Percentiles rank a stretch among this genome's conserved stretches.
Conservation (phyloP, 352 stramenopile species). For the Phytopythium boreale region DNA sequence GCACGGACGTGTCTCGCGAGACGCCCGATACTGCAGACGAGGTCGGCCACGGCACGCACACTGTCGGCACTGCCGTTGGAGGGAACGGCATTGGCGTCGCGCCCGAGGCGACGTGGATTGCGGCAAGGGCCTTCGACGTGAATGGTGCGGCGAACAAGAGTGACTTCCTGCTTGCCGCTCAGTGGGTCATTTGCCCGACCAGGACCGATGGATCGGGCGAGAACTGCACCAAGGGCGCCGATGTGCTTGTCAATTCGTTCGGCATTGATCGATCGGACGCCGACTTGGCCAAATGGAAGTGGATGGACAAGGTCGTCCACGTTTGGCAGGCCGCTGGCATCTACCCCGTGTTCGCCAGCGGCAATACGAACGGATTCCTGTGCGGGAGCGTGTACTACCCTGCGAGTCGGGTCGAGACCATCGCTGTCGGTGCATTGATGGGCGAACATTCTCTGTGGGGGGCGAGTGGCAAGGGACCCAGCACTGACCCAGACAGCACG, state of each 20-base stretch:
- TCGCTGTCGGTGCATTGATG: conserved; percentile 63
- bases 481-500: conserved; percentile 21
- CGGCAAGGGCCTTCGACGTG: conserved; percentile 60
- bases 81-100: conserved; percentile 52
- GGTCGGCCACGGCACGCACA: conserved; percentile 72
- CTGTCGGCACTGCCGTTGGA: conserved; percentile 57
- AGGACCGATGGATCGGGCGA: conserved; percentile 35
- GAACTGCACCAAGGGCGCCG: conserved; percentile 54
- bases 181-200: conserved; percentile 71
- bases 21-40: conserved; percentile 61
- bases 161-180: conserved; percentile 58
- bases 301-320: conserved; percentile 52
- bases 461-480: conserved; percentile 66
- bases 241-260: conserved; percentile 70
- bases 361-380: conserved; percentile 71
- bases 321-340: conserved; percentile 46
- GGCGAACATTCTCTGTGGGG: conserved; percentile 59
- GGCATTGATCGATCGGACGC: conserved; percentile 45
- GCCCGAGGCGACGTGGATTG: conserved; percentile 63
- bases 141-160: conserved; percentile 59
- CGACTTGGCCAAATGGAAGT: conserved; percentile 50
- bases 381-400: conserved; percentile 72
- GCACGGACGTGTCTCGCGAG: conserved; percentile 49
- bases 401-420: conserved; percentile 40
- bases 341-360: conserved; percentile 61